Evolutionary conservation across 768 basidiomycete genomes (phyloP), one percentile per base, ranked within the genome.

Genomic region (Cubamyces sp.): DNA sequence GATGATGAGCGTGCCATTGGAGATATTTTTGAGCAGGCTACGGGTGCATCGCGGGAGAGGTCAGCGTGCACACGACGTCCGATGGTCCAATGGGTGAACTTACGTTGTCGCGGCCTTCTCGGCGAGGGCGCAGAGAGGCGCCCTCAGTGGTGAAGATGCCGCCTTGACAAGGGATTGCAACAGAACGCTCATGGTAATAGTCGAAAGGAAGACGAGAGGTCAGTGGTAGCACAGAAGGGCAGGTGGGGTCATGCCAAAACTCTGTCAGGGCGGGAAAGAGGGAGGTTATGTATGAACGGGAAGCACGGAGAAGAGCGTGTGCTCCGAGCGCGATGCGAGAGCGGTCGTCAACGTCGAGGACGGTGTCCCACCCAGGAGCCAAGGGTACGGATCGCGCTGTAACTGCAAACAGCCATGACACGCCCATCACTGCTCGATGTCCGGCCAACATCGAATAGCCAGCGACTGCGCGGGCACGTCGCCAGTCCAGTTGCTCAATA

Each of bases 1-100:
- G 14, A 85, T 77, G 37, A 75, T 73, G 23, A 86, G 76, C n/a
- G 80, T 75, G 18, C 85, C 84, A n/a, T 73, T 59, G 9, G 74
- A 68, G 43, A 85, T 82, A 26, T 75, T 81, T 49, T 76, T 16
- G 40, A 68, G 58, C 16, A 65, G 47, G 45, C 66, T 68, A 21
- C 14, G 4, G 3, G 8, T 11, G 45, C 45, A 15, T 25, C 6
- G 40, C 23, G 6, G 43, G 37, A 19, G 18, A 14, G 9, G 54
- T 28, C 21, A 28, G 39, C 18, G 19, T 30, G 37, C 14, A 5
- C 3, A 12, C 21, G 43, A 1, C n/a, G 14, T 21, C 8, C 34
- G 14, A 15, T 5, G 16, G 16, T 5, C 1, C 0, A 23, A 6
- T 14, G 11, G 11, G 12, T 55, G 18, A 19, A 34, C 34, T 34